Base-by-base conservation (phyloP, 2,329 filamentous ascomycete genomes). In the Biscogniauxia sp. region DNA sequence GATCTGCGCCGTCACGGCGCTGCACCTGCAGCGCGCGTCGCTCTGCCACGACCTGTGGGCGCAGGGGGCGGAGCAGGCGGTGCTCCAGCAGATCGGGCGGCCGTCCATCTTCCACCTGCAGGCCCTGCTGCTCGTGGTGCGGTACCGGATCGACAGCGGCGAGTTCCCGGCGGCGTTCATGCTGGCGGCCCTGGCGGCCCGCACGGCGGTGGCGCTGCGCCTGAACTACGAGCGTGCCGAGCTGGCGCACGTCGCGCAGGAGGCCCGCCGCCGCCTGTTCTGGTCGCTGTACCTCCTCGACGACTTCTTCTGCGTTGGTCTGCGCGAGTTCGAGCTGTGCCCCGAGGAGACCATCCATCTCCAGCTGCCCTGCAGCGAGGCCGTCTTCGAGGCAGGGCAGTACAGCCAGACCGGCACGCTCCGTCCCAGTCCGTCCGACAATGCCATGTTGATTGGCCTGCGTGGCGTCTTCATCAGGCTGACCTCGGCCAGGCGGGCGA, bases 271-370 rank as follows among this genome's bases (percentile, higher is more conserved):
- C 1, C 70, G 77, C 7, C 66, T 78, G 9, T 75, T 76, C 66
- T 79, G 77, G 77, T 74, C 75, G 1, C 66, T 79, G 7, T 78
- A 75, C 62, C 64, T 78, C 15, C 69, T 78, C 5, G 76, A 79
- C 57, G 71, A 75, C 53, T 77, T 75, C 61, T 76, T 78, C 61
- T 77, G 76, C 15, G 75, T 77, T 5, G 77, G 77, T 1, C 66
- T 79, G 19, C 70, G 74, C 15, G 77, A 79, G 61, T 79, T 78
- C 54, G 75, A 77, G 62, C 70, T 77, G 17, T 78, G 74, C 56
- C 74, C 74, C 1, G 70, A 75, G 25, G 74, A 78, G 58, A 73
- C 70, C 4, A 75, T 79, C 15, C 72, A 76, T 61, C 71, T 79
- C 19, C 72, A 76, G 56, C 69, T 77, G 41, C 75, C 75, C 7